Conservation (phyloP, 352 stramenopile genomes). For the Hyaloperonospora brassicae region DNA sequence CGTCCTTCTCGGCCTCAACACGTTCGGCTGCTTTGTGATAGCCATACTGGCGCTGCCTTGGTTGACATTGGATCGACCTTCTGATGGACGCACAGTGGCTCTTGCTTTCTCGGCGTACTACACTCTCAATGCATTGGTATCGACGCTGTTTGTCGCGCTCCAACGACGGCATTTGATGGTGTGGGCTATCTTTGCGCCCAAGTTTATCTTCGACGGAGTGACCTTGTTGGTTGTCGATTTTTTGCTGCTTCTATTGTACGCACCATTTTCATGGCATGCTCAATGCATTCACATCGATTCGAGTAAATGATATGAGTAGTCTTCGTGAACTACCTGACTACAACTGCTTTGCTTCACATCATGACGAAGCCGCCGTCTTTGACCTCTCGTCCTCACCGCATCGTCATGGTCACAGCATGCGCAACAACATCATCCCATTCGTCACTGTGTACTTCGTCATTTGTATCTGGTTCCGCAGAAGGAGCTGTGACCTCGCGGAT, state of each 20-base stretch:
- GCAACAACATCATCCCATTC: conserved; percentile 43
- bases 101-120: conserved; percentile 41
- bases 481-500: conserved; percentile 40
- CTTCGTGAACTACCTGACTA: too few relatives aligned
- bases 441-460: conserved; percentile 30
- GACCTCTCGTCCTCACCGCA: conserved; percentile 8
- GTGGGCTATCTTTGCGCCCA: conserved; percentile 89
- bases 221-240: conserved; percentile 48
- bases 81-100: conserved; percentile 3
- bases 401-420: conserved; percentile 31
- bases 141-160: conserved; percentile 76
- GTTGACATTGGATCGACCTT: conserved; percentile 11
- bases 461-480: conserved; percentile 5
- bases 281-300: conserved; percentile 12
- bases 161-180: conserved; percentile 89
- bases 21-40: conserved; percentile 68
- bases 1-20: conserved; percentile 79
- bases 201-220: conserved; percentile 83
- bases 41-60: conserved; percentile 34
- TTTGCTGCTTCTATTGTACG: conserved; percentile 32
- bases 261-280: conserved; percentile 15
- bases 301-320: conserved; percentile 4
- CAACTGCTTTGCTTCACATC: not conserved
- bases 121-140: conserved; percentile 51
- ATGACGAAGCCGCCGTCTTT: not conserved